These are phyloP conservation scores for Kockovaella imperatae DNA, from an alignment of 768 basidiomycete genomes.

Conservation along the genomic window DNA sequence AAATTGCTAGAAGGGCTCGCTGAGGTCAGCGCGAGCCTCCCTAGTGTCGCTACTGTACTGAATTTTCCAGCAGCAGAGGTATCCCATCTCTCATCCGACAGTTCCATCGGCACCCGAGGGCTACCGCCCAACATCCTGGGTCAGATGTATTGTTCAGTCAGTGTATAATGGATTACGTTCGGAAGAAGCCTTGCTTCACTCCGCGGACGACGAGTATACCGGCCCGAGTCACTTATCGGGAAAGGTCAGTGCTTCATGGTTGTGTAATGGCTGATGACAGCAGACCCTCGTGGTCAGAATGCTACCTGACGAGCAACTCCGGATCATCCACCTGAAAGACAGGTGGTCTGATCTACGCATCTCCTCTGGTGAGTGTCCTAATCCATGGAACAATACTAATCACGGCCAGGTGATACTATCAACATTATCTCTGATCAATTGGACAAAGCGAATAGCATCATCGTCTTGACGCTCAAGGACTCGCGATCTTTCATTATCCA, in stretches of 20 bases:
- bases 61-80: slow-evolving; percentile 9
- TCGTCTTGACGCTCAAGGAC: slow-evolving; percentile 50
- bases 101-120: slow-evolving; percentile 22
- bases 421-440: slow-evolving; percentile 56
- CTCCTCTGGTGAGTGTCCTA: slow-evolving; percentile 50
- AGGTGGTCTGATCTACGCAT: slow-evolving; percentile 69
- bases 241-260: slow-evolving; percentile 12
- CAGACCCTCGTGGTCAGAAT: slow-evolving; percentile 55
- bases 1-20: slow-evolving; percentile 10
- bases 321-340: slow-evolving; percentile 60
- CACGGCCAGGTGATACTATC: slow-evolving; percentile 67
- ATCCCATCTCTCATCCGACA: slow-evolving; percentile 30
- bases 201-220: slow-evolving; percentile 1
- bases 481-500: slow-evolving; percentile 62
- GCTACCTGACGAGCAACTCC: slow-evolving; percentile 34
- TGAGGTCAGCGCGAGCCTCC: background rate
- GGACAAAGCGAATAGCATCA: slow-evolving; percentile 46
- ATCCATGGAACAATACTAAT: background rate
- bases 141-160: slow-evolving; percentile 21
- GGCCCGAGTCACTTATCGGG: slow-evolving; percentile 5
- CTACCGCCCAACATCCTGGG: slow-evolving; percentile 33
- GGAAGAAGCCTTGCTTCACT: slow-evolving; percentile 10
- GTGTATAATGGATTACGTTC: slow-evolving; percentile 19
- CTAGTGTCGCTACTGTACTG: background rate
- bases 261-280: background rate